Base-by-base conservation (phyloP, 495 filamentous ascomycete genomes). In the Talaromyces liani region DNA sequence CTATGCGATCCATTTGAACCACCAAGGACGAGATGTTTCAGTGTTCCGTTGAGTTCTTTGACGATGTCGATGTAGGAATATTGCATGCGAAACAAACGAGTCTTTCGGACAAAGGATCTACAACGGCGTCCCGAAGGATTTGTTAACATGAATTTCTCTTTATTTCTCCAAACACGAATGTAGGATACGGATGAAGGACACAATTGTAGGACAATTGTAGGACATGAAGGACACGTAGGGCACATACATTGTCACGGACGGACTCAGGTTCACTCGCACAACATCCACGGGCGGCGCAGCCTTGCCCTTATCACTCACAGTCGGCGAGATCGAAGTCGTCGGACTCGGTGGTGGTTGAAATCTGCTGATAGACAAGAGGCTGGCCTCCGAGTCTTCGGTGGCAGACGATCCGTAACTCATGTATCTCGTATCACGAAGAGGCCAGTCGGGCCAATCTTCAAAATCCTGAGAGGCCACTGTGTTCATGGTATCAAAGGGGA, bases 1-100 rank as follows among this genome's bases (percentile, higher is more conserved):
- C 65, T 68, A 62, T 79, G 77, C 58, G 79, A 77, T 49, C 77
- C 77, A 27, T 79, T 76, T 57, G 79, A 77, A 39, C 77, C 77
- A 18, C 73, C 74, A 6, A 79, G 71, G 61, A 79, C 78, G 0
- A 80, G 60, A 58, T 70, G 75, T 63, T 72, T 77, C 20, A 79
- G 54, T 4, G 70, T 69, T 8, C 78, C 78, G 14, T 70, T 69
- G 18, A 70, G 64, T 62, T 79, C 75, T 54, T 79, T 79, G 65
- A 73, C 73, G 31, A 80, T 70, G 64, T 79, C 75, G 64, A 80
- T 77, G 55, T 64, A 75, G 1, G 67, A 72, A 61, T 80, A 79
- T 53, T 73, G 72, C n/a, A 80, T 60, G 59, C 76, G 77, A 67
- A 80, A 80, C 3, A 77, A 59, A 36, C 75, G 72, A 6, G 70